These are phyloP conservation scores for Immersiella caudata DNA, from an alignment of 495 filamentous ascomycete genomes.

Conservation along the genomic window DNA sequence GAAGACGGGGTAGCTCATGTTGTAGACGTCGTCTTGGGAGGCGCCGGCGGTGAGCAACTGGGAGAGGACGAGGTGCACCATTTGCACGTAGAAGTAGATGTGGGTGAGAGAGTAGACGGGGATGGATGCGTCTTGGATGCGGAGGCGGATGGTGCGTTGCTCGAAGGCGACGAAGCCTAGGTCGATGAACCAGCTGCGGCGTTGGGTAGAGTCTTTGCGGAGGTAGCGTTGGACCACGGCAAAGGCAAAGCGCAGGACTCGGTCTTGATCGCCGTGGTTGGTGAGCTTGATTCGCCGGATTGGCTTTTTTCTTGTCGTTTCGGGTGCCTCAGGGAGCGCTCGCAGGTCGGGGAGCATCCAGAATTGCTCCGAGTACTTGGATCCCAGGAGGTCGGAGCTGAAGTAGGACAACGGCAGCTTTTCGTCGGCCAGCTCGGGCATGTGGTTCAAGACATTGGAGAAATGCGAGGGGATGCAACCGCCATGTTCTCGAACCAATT, in stretches of 20 bases:
- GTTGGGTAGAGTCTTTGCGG: conserved; percentile 17
- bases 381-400: conserved; percentile 20
- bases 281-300: conserved; percentile 2
- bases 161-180: conserved; percentile 24
- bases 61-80: conserved; percentile 27
- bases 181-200: conserved; percentile 32
- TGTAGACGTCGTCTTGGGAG: conserved; percentile 4
- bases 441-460: conserved; percentile 3
- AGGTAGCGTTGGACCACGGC: conserved; percentile 27
- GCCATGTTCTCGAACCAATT: not conserved
- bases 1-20: conserved; percentile 26
- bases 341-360: conserved; percentile 31
- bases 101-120: conserved; percentile 26
- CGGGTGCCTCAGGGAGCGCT: conserved; percentile 5
- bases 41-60: not conserved
- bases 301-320: not conserved
- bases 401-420: conserved; percentile 25
- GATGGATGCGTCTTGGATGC: conserved; percentile 12
- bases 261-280: conserved; percentile 18
- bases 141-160: conserved; percentile 18
- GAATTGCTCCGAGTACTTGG: conserved; percentile 18
- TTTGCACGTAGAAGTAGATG: conserved; percentile 28
- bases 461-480: not conserved
- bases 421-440: conserved; percentile 21
- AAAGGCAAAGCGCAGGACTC: conserved; percentile 23